Base-by-base conservation (phyloP, 345 rosid genomes). In the Barbarea vulgaris region DNA sequence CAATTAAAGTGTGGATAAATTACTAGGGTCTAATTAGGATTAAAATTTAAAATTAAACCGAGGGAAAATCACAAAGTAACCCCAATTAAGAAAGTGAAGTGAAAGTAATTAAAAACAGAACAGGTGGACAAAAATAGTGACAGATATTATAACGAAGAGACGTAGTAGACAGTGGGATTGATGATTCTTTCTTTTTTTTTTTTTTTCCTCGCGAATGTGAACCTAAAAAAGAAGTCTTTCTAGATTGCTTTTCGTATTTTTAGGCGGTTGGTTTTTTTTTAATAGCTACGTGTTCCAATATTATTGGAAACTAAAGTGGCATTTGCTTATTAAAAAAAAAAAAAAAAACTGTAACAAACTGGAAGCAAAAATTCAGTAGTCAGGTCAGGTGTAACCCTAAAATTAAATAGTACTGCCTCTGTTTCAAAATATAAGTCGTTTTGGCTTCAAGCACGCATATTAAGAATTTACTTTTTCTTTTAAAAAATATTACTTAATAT, bases 221-320 rank as follows among this genome's bases (percentile, higher is more conserved):
- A 44, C 57, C 7, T 5, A 11, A 42, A 31, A 22, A 48, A 47
- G 2, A 39, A 51, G 44, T 36, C 28, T 75, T 67, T 50, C 37
- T 33, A 67, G 63, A 67, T 67, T 59, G 36, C 10, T 60, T 67
- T 58, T 76, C 28, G 5, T 68, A 68, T 22, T 60, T 75, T 68
- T 51, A 68, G 74, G 39, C 69, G 55, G 74, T 75, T 63, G 25
- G 50, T 55, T 31, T 9, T 55, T 31, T 9, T 18, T 4, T 4
- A 57, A 42, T 11, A 69, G 18, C 46, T 18, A 70, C 66, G 71
- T 77, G 76, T 70, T 36, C 21, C 41, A 1, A 9, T 64, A 33
- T 70, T 15, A 70, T 63, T 69, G 60, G 80, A 9, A 9, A 27
- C 9, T 34, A 70, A 63, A 70, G 71, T 63, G 80, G 80, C 76